A percentile compares a stretch with the other conserved stretches of the same genome.
Evolutionary conservation across 805 yeast genomes (phyloP).

Genomic region (Monosporozyma siamensis): DNA sequence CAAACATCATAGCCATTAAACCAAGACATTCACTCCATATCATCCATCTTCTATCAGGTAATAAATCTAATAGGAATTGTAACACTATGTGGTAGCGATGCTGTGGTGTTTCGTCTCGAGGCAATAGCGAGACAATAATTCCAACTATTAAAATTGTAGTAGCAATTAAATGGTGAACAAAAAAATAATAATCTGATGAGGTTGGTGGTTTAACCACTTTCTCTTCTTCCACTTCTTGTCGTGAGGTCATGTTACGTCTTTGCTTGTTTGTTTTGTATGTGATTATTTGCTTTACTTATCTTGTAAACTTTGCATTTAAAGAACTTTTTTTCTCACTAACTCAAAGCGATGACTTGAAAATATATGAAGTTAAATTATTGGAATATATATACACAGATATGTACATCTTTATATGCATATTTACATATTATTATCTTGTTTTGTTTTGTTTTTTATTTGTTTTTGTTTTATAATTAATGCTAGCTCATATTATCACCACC

Average conservation of each 20-base stretch:
- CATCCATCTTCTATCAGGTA: constrained; percentile 91
- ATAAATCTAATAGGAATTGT: constrained; percentile 5
- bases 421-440: neutral
- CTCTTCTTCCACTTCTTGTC: constrained; percentile 11
- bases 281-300: too few relatives aligned
- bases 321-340: too few relatives aligned
- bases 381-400: neutral
- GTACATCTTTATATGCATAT: neutral
- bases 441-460: too few relatives aligned
- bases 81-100: constrained; percentile 3
- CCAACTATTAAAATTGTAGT: constrained; percentile 47
- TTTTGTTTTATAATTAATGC: too few relatives aligned
- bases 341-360: too few relatives aligned
- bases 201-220: neutral
- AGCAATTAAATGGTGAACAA: constrained; percentile 66
- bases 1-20: constrained; percentile 61
- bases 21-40: constrained; percentile 64
- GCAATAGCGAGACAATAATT: constrained; percentile 67
- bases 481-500: neutral
- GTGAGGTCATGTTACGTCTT: neutral
- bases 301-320: too few relatives aligned
- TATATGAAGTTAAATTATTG: too few relatives aligned
- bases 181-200: constrained; percentile 71
- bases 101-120: constrained; percentile 24
- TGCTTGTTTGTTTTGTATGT: neutral